Percentiles rank a stretch among this genome's conserved stretches.
Evolutionary conservation across 805 yeast genomes (phyloP).

Genomic region (Ogataea neopini): DNA sequence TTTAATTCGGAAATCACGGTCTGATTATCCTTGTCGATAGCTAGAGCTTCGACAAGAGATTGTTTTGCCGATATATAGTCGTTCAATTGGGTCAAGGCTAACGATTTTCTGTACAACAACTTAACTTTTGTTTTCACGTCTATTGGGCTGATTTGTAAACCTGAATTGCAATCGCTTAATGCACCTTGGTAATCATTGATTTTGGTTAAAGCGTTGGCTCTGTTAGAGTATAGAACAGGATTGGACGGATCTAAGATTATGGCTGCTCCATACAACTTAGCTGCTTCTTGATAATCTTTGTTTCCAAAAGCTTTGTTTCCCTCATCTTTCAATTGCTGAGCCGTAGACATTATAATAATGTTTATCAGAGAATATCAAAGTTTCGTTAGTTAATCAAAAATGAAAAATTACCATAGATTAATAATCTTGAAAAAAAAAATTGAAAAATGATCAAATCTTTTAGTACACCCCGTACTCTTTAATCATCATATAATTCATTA

Average conservation of each 20-base stretch:
- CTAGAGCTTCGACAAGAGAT: conserved; percentile 34
- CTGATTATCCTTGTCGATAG: conserved; percentile 11
- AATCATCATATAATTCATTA: neutral
- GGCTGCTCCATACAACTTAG: conserved; percentile 56
- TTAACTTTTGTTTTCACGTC: conserved; percentile 43
- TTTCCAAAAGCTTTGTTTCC: conserved; percentile 57
- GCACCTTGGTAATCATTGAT: conserved; percentile 51
- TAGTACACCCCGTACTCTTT: neutral
- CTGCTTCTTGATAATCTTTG: conserved; percentile 51
- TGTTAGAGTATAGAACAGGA: conserved; percentile 63
- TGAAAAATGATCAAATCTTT: neutral
- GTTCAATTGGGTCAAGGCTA: conserved; percentile 38
- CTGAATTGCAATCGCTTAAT: conserved; percentile 49
- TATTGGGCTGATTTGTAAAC: conserved; percentile 35
- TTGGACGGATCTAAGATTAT: conserved; percentile 47
- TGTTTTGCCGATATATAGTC: conserved; percentile 32
- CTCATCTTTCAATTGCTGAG: conserved; percentile 36
- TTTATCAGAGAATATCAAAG: neutral
- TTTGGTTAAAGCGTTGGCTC: conserved; percentile 65
- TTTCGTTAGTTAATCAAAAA: neutral
- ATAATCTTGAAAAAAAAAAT: neutral
- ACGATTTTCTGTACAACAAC: conserved; percentile 51
- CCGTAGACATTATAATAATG: conserved; percentile 16
- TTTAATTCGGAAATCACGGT: conserved; percentile 9
- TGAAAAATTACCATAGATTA: neutral